phyloP scores from a whole-genome alignment of 768 basidiomycete species.

The Agaricus sinodeliciosus region DNA sequence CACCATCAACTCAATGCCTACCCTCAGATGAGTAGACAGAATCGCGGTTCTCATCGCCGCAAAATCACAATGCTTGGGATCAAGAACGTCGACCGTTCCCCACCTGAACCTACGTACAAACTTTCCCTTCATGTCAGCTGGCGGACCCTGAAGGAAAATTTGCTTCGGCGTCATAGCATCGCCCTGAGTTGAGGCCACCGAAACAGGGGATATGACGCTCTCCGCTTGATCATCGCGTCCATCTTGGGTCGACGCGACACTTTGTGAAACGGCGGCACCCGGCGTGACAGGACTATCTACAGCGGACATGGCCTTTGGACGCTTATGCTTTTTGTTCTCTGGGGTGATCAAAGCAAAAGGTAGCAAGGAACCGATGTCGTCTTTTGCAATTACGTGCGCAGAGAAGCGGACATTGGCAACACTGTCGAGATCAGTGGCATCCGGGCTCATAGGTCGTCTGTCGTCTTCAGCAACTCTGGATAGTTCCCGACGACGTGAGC shows the following conservation, averaged over 20 bases:
- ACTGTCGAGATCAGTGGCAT: conserved; percentile 57
- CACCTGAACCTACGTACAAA: conserved; percentile 79
- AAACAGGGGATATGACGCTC: conserved; percentile 22
- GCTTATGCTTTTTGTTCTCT: conserved; percentile 38
- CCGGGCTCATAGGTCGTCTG: conserved; percentile 50
- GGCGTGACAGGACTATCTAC: conserved; percentile 24
- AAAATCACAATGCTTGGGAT: conserved; percentile 86
- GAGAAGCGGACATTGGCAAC: conserved; percentile 75
- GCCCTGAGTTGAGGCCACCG: conserved; percentile 31
- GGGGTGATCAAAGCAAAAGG: conserved; percentile 82
- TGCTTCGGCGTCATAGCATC: conserved; percentile 20
- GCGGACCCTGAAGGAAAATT: conserved; percentile 46
- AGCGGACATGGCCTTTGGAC: conserved; percentile 25
- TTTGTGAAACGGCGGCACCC: conserved; percentile 15
- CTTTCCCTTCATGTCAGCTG: conserved; percentile 64
- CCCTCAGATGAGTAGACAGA: conserved; percentile 81
- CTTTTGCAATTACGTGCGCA: conserved; percentile 57
- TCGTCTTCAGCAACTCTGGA: conserved; percentile 52
- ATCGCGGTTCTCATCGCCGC: conserved; percentile 78
- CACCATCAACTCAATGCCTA: conserved; percentile 25
- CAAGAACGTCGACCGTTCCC: conserved; percentile 84
- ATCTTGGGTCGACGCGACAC: conserved; percentile 34
- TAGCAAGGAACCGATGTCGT: conserved; percentile 49
- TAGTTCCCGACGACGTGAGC: conserved; percentile 60
- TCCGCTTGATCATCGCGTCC: conserved; percentile 22